Evolutionary conservation across 305 asterid genomes (phyloP).

Genomic region (Plantago coronopus): DNA sequence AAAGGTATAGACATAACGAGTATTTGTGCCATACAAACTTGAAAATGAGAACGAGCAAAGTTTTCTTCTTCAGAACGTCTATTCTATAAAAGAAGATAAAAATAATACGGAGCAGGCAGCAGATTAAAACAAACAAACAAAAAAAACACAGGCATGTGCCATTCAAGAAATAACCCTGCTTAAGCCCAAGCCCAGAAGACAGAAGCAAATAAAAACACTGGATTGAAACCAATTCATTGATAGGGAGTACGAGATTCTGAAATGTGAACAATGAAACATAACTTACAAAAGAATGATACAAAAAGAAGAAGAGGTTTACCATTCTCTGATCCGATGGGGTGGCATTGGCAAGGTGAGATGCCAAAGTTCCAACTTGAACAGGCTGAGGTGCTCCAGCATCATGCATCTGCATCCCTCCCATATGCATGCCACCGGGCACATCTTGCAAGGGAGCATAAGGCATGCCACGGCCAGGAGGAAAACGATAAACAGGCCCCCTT

Average conservation of each 20-base stretch:
- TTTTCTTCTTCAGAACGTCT: too few species aligned
- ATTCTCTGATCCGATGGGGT: constrained; percentile 83
- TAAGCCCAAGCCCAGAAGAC: neutral
- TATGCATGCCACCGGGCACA: constrained; percentile 56
- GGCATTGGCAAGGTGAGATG: constrained; percentile 94
- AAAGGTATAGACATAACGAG: too few species aligned
- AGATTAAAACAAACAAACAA: too few species aligned
- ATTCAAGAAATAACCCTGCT: too few species aligned
- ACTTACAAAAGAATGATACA: constrained; percentile 3
- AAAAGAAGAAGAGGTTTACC: constrained; percentile 36
- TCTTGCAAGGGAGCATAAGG: constrained; percentile 54
- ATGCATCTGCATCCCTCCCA: constrained; percentile 74
- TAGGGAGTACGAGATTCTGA: neutral
- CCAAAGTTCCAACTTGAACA: constrained; percentile 74
- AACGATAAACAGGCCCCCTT: constrained; percentile 65
- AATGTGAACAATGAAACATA: neutral
- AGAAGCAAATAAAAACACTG: neutral
- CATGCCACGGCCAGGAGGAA: constrained; percentile 66
- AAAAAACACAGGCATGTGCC: too few species aligned
- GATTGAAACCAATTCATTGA: neutral
- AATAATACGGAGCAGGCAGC: too few species aligned
- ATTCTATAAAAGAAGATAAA: too few species aligned
- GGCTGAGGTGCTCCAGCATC: constrained; percentile 69
- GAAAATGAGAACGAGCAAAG: too few species aligned
- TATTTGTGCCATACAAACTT: too few species aligned